Conservation (phyloP, 1,284 basidiomycete genomes). For the Erythrobasidium hasegawianum region DNA sequence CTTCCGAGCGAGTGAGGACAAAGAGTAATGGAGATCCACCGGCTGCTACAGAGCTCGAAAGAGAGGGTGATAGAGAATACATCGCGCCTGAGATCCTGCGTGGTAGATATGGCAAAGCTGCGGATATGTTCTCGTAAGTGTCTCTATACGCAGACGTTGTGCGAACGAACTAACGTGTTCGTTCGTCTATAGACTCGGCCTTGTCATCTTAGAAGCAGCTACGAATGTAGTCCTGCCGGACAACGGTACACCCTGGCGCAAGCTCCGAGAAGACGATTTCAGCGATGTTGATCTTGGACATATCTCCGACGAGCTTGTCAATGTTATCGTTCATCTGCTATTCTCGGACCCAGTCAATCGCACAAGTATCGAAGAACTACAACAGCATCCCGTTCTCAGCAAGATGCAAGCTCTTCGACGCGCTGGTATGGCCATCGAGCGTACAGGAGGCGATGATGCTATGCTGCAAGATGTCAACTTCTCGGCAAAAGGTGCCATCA, state of each 20-base stretch:
- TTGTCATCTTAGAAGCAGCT: constrained; percentile 91
- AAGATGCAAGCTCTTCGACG: constrained; percentile 37
- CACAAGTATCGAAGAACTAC: constrained; percentile 37
- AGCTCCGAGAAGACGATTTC: constrained; percentile 86
- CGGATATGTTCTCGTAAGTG: constrained; percentile 89
- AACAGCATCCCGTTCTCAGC: constrained; percentile 37
- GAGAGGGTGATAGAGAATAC: constrained; percentile 96
- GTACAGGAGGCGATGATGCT: neutral
- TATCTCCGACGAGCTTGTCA: constrained; percentile 43
- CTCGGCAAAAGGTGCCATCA: constrained; percentile 38
- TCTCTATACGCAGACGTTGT: constrained; percentile 18
- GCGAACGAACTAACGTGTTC: neutral
- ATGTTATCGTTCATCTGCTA: constrained; percentile 41
- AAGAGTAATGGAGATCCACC: constrained; percentile 36
- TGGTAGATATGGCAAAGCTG: constrained; percentile 84
- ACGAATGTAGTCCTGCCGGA: constrained; percentile 95
- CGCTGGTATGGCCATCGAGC: constrained; percentile 13
- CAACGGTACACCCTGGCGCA: constrained; percentile 90
- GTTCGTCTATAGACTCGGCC: constrained; percentile 66
- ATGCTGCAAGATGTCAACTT: constrained; percentile 6
- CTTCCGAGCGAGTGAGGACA: constrained; percentile 30
- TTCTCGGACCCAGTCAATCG: constrained; percentile 8
- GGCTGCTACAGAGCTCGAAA: constrained; percentile 66
- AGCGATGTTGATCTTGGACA: constrained; percentile 69
- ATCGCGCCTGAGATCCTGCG: constrained; percentile 96